Evolutionary conservation across 257 asterid genomes (phyloP), one percentile per base, ranked within the genome.

Genomic region (Avicennia marina): DNA sequence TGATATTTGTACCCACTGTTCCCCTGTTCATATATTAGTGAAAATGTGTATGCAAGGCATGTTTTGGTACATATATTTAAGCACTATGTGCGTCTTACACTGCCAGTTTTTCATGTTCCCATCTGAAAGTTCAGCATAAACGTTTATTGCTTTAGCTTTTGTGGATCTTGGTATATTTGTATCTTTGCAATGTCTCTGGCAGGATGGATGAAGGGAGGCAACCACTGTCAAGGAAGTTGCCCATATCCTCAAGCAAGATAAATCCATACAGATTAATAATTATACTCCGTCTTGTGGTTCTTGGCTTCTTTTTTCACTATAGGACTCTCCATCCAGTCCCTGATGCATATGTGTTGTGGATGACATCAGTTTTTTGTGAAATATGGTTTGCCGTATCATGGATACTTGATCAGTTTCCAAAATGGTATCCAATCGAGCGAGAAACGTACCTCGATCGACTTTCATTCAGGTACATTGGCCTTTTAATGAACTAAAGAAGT

Each of bases 151-250:
- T 3, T 19, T 39, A 13, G 18, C 12, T 39, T 39, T 39, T 39
- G 6, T 38, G 12, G 12, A 2, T 53, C 22, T 16, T 9, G 10
- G 46, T 39, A 26, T 38, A 29, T 51, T 10, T 17, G 21, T 68
- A 16, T 34, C 25, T 19, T 48, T 7, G 5, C 33, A 29, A 22
- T 65, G 63, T 55, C 38, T 63, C 17, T 56, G 43, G 62, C 68
- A 81, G 94, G 87, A 81, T 72, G 84, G 94, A 84, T 63, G 94
- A 81, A 74, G 89, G 81, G 47, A 75, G 94, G 45, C 94, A 84
- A 48, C 89, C 89, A 19, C 73, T 84, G 17, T 81, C 94, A 24
- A 78, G 94, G 55, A 84, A 78, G 67, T 48, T 81, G 42, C 82
- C 89, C 13, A 72, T 84, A 27, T 33, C 82, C 16, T 76, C 94